Conservation (phyloP, 2,329 filamentous ascomycete genomes). For the Diplodia intermedia region DNA sequence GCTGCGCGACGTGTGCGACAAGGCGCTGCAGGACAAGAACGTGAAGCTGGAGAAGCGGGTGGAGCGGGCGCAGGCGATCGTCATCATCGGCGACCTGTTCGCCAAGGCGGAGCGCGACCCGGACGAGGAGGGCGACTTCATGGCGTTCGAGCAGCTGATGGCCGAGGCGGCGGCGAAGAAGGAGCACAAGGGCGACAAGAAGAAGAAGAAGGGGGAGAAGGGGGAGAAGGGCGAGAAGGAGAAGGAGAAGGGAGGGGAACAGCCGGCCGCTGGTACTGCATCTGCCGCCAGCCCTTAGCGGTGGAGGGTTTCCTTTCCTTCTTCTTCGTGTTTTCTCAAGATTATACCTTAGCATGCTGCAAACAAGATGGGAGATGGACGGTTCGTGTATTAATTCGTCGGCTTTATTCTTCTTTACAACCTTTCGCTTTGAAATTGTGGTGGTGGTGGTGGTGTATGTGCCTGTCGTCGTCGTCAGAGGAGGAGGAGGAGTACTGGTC, state of each 20-base stretch:
- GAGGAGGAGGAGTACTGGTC: too few species aligned
- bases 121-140: constrained; percentile 97
- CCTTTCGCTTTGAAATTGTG: too few species aligned
- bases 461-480: too few species aligned
- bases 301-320: too few species aligned
- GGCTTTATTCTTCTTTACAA: too few species aligned
- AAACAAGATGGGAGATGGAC: too few species aligned
- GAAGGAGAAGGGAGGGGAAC: constrained; percentile 17
- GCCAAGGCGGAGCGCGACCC: constrained; percentile 84
- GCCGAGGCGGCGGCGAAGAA: constrained; percentile 96
- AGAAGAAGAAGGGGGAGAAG: constrained; percentile 53
- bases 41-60: constrained; percentile 83
- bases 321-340: background rate
- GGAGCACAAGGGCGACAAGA: constrained; percentile 78
- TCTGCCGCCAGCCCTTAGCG: background rate
- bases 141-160: constrained; percentile 98
- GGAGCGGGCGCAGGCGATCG: constrained; percentile 87
- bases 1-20: constrained; percentile 90
- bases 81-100: constrained; percentile 89
- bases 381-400: too few species aligned
- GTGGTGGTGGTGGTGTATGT: too few species aligned
- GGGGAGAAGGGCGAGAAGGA: constrained; percentile 69
- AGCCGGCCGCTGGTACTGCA: constrained; percentile 4
- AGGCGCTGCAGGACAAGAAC: constrained; percentile 79
- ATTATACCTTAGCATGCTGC: constrained; percentile 13